phyloP scores from a whole-genome alignment of 306 rosid genomes.

The Dalbergia cochinchinensis region DNA sequence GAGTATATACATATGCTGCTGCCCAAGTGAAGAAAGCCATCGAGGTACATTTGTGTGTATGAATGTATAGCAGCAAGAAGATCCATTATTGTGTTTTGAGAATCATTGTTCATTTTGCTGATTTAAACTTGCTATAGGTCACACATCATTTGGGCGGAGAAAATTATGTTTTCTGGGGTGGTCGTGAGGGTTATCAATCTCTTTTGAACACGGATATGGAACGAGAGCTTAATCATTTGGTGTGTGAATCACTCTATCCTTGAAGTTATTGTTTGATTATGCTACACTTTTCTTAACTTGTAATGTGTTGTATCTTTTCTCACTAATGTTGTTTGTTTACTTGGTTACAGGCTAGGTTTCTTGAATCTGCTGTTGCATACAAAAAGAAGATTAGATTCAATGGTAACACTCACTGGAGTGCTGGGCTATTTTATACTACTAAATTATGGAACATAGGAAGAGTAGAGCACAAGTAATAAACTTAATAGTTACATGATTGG shows the following conservation, averaged over 20 bases:
- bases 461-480: not conserved
- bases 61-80: not conserved
- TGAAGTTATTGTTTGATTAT: constrained; percentile 6
- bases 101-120: constrained; percentile 36
- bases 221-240: constrained; percentile 92
- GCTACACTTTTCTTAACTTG: constrained; percentile 13
- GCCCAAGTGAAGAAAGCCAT: constrained; percentile 99
- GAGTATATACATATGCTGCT: constrained; percentile 89
- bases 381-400: constrained; percentile 97
- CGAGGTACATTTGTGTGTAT: constrained; percentile 65
- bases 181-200: constrained; percentile 96
- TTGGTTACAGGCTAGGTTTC: constrained; percentile 78
- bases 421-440: constrained; percentile 19
- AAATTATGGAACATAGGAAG: constrained; percentile 7
- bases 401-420: constrained; percentile 56
- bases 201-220: constrained; percentile 98
- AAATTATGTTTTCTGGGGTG: constrained; percentile 98
- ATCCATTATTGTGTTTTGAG: not conserved
- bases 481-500: not conserved
- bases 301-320: constrained; percentile 13
- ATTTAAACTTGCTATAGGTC: constrained; percentile 63
- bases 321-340: constrained; percentile 33
- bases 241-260: constrained; percentile 41
- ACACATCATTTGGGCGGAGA: constrained; percentile 94
- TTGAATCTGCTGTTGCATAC: constrained; percentile 84